Conservation (phyloP, 1,139 yeast genomes). For the Yamadazyma triangularis region DNA sequence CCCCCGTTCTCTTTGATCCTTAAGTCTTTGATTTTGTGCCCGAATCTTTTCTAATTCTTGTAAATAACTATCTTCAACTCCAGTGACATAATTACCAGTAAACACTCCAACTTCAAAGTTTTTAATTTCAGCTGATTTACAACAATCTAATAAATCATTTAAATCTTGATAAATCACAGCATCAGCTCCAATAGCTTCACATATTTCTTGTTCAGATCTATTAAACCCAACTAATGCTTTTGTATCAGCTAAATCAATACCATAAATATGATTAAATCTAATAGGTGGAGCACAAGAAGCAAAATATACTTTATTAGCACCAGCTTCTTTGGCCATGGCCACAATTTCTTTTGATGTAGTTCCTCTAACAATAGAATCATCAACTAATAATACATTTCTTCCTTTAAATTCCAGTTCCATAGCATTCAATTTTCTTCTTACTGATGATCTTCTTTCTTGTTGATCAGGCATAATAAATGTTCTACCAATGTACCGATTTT, state of each 20-base stretch:
- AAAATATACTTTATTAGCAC: slow-evolving; percentile 87
- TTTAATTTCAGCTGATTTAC: slow-evolving; percentile 51
- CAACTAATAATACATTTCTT: slow-evolving; percentile 86
- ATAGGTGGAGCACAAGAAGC: slow-evolving; percentile 99
- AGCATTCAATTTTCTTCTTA: slow-evolving; percentile 90
- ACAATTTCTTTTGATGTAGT: slow-evolving; percentile 96
- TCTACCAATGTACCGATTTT: slow-evolving; percentile 94
- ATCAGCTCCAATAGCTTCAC: slow-evolving; percentile 85
- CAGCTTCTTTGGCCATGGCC: slow-evolving; percentile 64
- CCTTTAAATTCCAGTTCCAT: slow-evolving; percentile 90
- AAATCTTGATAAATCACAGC: slow-evolving; percentile 83
- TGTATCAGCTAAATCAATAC: slow-evolving; percentile 95
- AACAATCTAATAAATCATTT: slow-evolving; percentile 77
- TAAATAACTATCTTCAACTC: slow-evolving; percentile 78
- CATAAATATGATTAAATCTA: slow-evolving; percentile 91
- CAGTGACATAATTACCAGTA: slow-evolving; percentile 90
- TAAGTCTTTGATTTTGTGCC: slow-evolving; percentile 69
- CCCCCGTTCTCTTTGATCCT: slow-evolving; percentile 37
- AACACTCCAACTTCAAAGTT: slow-evolving; percentile 94
- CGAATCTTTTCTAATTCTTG: slow-evolving; percentile 79
- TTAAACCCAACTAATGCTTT: slow-evolving; percentile 89
- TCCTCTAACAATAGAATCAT: slow-evolving; percentile 96
- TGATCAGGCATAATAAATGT: slow-evolving; percentile 99
- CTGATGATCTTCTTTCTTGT: slow-evolving; percentile 88
- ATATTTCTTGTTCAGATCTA: slow-evolving; percentile 68